A percentile compares a stretch with the other conserved stretches of the same genome.
phyloP scores from a whole-genome alignment of 768 basidiomycete species.

The Pleurotus eryngii region DNA sequence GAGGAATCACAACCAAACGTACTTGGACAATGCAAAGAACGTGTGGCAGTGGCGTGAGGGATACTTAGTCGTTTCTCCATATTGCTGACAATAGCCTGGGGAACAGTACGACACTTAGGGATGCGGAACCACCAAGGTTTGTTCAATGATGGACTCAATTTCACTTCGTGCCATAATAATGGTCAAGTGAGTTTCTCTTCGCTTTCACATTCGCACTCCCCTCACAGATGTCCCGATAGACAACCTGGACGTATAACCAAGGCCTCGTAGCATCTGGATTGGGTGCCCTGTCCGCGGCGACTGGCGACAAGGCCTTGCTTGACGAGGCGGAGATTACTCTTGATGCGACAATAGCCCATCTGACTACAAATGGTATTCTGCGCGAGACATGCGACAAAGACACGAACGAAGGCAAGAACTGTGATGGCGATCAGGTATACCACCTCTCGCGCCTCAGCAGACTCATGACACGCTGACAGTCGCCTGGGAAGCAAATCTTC shows the following conservation, averaged over 20 bases:
- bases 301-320: constrained; percentile 34
- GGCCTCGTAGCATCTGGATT: constrained; percentile 55
- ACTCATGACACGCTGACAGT: not conserved
- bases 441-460: not conserved
- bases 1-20: constrained; percentile 32
- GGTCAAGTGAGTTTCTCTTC: constrained; percentile 30
- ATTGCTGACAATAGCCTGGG: not conserved
- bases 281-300: constrained; percentile 40
- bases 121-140: constrained; percentile 44
- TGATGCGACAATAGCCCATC: constrained; percentile 41
- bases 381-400: constrained; percentile 53
- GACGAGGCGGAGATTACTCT: constrained; percentile 50
- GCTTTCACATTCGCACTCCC: not conserved
- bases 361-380: constrained; percentile 39
- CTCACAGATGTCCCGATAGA: constrained; percentile 24
- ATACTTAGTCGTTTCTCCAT: not conserved
- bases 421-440: constrained; percentile 43
- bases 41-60: constrained; percentile 39
- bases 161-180: constrained; percentile 36
- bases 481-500: constrained; percentile 36
- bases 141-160: constrained; percentile 43
- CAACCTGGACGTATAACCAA: constrained; percentile 61
- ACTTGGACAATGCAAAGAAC: constrained; percentile 46
- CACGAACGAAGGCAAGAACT: constrained; percentile 31
- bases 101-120: constrained; percentile 35